These are phyloP conservation scores for Starmerella cellae DNA, from an alignment of 805 yeast species.

Conservation along the genomic window DNA sequence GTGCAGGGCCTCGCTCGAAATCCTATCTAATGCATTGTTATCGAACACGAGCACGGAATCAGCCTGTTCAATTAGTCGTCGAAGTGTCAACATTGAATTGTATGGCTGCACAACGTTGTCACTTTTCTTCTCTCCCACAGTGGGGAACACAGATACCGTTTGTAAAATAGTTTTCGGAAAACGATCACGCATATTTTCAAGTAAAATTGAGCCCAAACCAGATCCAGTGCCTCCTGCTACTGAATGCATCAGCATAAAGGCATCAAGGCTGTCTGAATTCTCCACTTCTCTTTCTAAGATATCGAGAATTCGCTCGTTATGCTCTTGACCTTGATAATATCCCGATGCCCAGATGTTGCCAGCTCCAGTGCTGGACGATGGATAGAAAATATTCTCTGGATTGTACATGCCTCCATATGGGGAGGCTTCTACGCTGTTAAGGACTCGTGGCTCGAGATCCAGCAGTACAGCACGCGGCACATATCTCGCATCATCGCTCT, in stretches of 20 bases:
- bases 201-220: constrained; percentile 73
- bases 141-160: constrained; percentile 77
- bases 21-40: constrained; percentile 64
- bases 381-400: constrained; percentile 65
- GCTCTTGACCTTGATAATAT: constrained; percentile 54
- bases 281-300: constrained; percentile 84
- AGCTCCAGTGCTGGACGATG: constrained; percentile 60
- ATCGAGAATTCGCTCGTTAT: constrained; percentile 62
- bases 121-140: constrained; percentile 55
- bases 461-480: constrained; percentile 79
- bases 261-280: constrained; percentile 75
- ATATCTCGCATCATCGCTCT: constrained; percentile 59
- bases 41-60: constrained; percentile 86
- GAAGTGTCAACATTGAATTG: constrained; percentile 70
- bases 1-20: constrained; percentile 52
- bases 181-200: constrained; percentile 68
- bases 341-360: constrained; percentile 96
- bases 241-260: constrained; percentile 81
- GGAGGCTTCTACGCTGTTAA: constrained; percentile 45
- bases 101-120: constrained; percentile 99
- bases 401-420: constrained; percentile 54
- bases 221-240: constrained; percentile 99
- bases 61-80: constrained; percentile 67
- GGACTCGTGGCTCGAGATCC: constrained; percentile 79
- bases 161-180: constrained; percentile 71